Percentiles rank a stretch among this genome's conserved stretches.
Evolutionary conservation across 2,329 filamentous ascomycete genomes (phyloP).

Genomic region (Clarireedia monteithiana): DNA sequence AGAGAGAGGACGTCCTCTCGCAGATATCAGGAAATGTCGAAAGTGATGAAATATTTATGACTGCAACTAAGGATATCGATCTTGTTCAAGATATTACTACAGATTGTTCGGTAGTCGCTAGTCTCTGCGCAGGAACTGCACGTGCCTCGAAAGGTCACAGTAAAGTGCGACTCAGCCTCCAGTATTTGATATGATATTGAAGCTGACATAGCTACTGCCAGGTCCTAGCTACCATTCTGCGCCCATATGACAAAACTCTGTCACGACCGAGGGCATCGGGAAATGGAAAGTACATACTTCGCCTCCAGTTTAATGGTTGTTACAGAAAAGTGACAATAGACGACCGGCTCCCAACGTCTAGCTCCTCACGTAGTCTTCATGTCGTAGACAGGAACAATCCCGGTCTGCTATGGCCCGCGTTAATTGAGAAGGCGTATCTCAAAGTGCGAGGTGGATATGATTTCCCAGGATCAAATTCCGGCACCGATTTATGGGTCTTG

Average conservation of each 20-base stretch:
- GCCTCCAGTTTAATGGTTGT: slow-evolving; percentile 94
- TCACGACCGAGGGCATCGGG: slow-evolving; percentile 55
- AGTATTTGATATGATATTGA: not conserved
- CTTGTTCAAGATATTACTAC: slow-evolving; percentile 93
- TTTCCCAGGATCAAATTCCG: slow-evolving; percentile 95
- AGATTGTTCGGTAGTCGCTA: slow-evolving; percentile 95
- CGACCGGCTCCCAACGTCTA: slow-evolving; percentile 75
- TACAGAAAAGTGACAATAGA: slow-evolving; percentile 83
- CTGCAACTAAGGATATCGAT: slow-evolving; percentile 55
- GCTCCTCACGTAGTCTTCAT: slow-evolving; percentile 67
- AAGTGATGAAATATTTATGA: slow-evolving; percentile 44
- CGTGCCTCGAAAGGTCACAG: slow-evolving; percentile 60
- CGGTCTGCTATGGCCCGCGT: slow-evolving; percentile 78
- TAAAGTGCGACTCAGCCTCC: slow-evolving; percentile 42
- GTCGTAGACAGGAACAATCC: slow-evolving; percentile 82
- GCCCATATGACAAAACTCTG: slow-evolving; percentile 59
- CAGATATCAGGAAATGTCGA: not conserved
- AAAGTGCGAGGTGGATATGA: slow-evolving; percentile 95
- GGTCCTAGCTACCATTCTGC: slow-evolving; percentile 66
- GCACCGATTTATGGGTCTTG: slow-evolving; percentile 85
- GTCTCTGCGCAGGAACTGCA: slow-evolving; percentile 74
- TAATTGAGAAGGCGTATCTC: slow-evolving; percentile 92
- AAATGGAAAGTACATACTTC: slow-evolving; percentile 84
- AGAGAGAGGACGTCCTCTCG: slow-evolving; percentile 43
- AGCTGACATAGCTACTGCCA: slow-evolving; percentile 28